A percentile compares a stretch with the other conserved stretches of the same genome.
Conservation (phyloP, 192 early-diverging fungal genomes). For the Coemansia sp. region DNA sequence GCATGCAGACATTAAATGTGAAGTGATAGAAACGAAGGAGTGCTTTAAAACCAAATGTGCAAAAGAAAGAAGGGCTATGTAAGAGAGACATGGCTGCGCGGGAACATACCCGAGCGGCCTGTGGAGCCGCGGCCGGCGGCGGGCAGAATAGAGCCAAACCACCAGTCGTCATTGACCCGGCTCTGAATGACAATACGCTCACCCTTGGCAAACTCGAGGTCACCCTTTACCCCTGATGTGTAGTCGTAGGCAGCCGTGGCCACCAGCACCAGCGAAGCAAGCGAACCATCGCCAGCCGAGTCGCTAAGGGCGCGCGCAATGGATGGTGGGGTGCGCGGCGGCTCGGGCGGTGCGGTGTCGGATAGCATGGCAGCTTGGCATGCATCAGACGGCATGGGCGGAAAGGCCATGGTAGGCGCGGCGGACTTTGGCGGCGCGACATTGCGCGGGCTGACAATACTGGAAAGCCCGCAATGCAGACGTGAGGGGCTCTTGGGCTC, state of each 20-base stretch:
- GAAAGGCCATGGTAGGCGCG: slow-evolving; percentile 35
- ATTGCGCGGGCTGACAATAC: slow-evolving; percentile 32
- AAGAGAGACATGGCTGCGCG: slow-evolving; percentile 49
- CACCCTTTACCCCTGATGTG: slow-evolving; percentile 46
- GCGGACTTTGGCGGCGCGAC: slow-evolving; percentile 12
- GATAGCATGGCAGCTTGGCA: slow-evolving; percentile 55
- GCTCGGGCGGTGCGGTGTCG: slow-evolving; percentile 8
- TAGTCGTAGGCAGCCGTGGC: slow-evolving; percentile 54
- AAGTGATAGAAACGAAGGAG: neutral
- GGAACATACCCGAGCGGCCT: slow-evolving; percentile 53
- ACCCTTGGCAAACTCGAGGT: slow-evolving; percentile 43
- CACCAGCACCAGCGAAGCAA: slow-evolving; percentile 37
- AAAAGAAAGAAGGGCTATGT: slow-evolving; percentile 2
- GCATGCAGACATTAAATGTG: neutral
- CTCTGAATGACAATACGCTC: slow-evolving; percentile 53
- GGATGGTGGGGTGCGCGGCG: slow-evolving; percentile 5
- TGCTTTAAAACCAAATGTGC: neutral
- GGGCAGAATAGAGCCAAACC: slow-evolving; percentile 50
- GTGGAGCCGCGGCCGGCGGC: slow-evolving; percentile 41
- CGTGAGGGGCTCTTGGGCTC: slow-evolving; percentile 46
- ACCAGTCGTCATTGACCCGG: slow-evolving; percentile 56
- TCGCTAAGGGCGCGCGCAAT: slow-evolving; percentile 11
- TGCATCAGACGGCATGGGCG: slow-evolving; percentile 53
- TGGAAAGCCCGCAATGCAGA: slow-evolving; percentile 34
- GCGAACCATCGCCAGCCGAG: slow-evolving; percentile 10